These are phyloP conservation scores for Oryza officinalis DNA, from an alignment of 176 grass and related monocot species.

Conservation along the genomic window DNA sequence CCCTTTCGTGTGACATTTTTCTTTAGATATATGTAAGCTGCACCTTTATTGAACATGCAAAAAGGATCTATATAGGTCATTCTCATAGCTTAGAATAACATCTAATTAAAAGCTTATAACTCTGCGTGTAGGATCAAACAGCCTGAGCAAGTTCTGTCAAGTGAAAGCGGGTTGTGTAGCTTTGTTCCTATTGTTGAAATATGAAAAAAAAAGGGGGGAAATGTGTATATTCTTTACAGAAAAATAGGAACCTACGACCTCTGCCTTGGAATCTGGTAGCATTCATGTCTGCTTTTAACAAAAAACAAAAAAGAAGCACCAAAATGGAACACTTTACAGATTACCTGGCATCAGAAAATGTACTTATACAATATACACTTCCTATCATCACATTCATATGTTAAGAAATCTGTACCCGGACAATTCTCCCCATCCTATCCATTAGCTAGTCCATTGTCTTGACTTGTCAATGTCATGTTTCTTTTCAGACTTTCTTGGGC, in stretches of 20 bases:
- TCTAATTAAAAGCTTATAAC: neutral
- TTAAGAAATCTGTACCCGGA: slow-evolving; percentile 27
- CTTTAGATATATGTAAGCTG: neutral
- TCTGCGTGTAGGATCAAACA: neutral
- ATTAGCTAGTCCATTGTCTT: slow-evolving; percentile 10
- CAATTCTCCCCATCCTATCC: slow-evolving; percentile 30
- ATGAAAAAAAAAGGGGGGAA: too few relatives aligned
- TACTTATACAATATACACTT: slow-evolving; percentile 8
- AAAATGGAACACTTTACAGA: slow-evolving; percentile 19
- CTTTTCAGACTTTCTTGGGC: slow-evolving; percentile 26
- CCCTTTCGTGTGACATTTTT: too few relatives aligned
- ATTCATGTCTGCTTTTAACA: slow-evolving; percentile 2
- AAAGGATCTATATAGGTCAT: neutral
- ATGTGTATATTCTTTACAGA: neutral
- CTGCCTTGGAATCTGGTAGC: neutral
- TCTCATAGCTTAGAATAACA: neutral
- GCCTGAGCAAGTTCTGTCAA: neutral
- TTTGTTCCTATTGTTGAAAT: neutral
- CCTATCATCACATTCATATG: slow-evolving; percentile 22
- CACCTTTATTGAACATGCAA: neutral
- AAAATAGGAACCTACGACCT: neutral
- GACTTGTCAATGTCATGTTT: slow-evolving; percentile 38
- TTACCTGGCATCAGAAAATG: neutral
- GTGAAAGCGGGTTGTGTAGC: neutral
- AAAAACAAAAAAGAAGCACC: neutral